These are phyloP conservation scores for Paragyromitra xinjiangensis DNA, from an alignment of 495 filamentous ascomycete species.

Conservation along the genomic window DNA sequence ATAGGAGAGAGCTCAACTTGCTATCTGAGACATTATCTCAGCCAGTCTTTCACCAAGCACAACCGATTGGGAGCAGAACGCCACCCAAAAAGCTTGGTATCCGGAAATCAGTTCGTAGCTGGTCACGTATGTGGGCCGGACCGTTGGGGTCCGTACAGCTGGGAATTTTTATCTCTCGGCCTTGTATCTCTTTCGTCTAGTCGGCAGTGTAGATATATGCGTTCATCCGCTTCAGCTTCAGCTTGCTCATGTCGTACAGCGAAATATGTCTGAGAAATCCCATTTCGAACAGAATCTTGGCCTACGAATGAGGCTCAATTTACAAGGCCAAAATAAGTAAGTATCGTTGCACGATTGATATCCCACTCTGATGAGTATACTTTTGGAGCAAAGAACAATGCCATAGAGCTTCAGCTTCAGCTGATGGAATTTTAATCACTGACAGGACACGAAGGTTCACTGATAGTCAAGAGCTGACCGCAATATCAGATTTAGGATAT, in stretches of 20 bases:
- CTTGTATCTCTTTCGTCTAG: constrained; percentile 29
- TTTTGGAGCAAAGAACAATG: constrained; percentile 31
- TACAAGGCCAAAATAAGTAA: constrained; percentile 10
- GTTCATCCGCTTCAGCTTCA: constrained; percentile 48
- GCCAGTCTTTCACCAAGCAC: constrained; percentile 33
- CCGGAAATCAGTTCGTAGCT: constrained; percentile 34
- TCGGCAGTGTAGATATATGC: constrained; percentile 17
- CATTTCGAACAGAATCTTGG: constrained; percentile 32
- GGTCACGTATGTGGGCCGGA: constrained; percentile 26
- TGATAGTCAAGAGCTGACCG: constrained; percentile 28
- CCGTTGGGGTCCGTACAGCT: constrained; percentile 33
- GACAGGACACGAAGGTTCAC: constrained; percentile 8
- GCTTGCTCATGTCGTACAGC: constrained; percentile 38
- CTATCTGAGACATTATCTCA: constrained; percentile 45
- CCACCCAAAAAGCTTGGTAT: constrained; percentile 54
- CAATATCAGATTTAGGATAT: constrained; percentile 14
- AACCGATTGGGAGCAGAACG: constrained; percentile 32
- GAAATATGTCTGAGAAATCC: constrained; percentile 44
- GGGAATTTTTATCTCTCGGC: constrained; percentile 24
- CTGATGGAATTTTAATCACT: constrained; percentile 11
- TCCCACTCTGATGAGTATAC: background rate
- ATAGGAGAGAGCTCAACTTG: constrained; percentile 21
- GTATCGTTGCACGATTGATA: constrained; percentile 14
- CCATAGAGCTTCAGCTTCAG: constrained; percentile 45
- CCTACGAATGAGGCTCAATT: constrained; percentile 41